phyloP scores from a whole-genome alignment of 2,329 filamentous ascomycete species.

The Fusarium sp. region DNA sequence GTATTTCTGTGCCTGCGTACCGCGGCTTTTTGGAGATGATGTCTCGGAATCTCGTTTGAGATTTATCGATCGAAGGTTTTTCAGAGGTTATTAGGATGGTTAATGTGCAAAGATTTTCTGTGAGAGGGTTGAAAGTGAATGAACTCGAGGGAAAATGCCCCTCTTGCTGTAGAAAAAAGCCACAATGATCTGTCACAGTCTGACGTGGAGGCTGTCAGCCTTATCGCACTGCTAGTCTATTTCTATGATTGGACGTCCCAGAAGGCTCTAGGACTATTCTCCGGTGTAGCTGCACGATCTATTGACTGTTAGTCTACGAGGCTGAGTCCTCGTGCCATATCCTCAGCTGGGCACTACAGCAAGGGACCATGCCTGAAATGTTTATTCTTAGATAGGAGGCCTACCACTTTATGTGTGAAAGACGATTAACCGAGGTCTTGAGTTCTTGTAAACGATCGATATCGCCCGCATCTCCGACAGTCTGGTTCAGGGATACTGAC shows the following conservation, averaged over 20 bases:
- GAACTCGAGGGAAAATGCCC: not conserved
- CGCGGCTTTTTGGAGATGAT: not conserved
- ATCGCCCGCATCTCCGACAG: not conserved
- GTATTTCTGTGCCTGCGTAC: not conserved
- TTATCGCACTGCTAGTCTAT: conserved; percentile 16
- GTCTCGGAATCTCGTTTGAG: not conserved
- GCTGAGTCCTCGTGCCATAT: not conserved
- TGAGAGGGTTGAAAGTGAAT: not conserved
- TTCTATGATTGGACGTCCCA: not conserved
- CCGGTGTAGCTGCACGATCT: not conserved
- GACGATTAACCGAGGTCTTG: not conserved
- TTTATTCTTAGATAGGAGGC: not conserved
- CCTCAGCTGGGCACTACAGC: not conserved
- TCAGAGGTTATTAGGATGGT: not conserved
- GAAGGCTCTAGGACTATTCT: conserved; percentile 16
- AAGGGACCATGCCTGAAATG: not conserved
- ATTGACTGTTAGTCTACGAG: not conserved
- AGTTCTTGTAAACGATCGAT: not conserved
- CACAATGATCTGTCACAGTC: conserved; percentile 16
- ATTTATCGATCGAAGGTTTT: not conserved
- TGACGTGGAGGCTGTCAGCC: conserved; percentile 34
- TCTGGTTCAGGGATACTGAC: not conserved
- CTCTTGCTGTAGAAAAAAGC: conserved; percentile 6
- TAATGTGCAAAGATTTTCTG: not conserved
- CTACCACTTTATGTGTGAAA: not conserved